Percentiles rank a stretch among this genome's conserved stretches.
Conservation (phyloP, 257 asterid genomes). For the Solanum chiquidenum region DNA sequence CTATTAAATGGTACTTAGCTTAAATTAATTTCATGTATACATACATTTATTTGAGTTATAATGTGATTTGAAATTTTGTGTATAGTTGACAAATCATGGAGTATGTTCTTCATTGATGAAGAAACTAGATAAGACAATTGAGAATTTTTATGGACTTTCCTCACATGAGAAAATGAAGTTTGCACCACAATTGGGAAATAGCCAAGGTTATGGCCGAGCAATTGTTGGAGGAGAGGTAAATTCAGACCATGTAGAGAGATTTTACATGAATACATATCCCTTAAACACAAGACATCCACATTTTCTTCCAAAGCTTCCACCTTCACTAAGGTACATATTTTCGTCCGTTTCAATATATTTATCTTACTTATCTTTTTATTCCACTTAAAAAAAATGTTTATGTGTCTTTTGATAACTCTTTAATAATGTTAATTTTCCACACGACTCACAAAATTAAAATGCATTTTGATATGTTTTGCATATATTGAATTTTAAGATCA, state of each 20-base stretch:
- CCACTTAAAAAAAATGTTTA: too few species aligned
- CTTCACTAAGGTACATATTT: constrained; percentile 32
- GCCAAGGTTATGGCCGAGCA: constrained; percentile 53
- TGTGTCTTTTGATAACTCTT: not conserved
- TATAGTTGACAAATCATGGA: constrained; percentile 61
- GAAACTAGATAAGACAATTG: constrained; percentile 37
- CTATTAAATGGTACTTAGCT: not conserved
- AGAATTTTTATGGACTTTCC: constrained; percentile 50
- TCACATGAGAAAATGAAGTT: constrained; percentile 40
- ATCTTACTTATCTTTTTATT: not conserved
- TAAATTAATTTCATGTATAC: not conserved
- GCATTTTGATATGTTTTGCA: too few species aligned
- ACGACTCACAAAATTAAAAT: too few species aligned
- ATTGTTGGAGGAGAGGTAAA: constrained; percentile 17
- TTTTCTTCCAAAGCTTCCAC: constrained; percentile 47
- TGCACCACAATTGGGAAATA: constrained; percentile 26
- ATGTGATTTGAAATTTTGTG: not conserved
- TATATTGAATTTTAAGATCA: too few species aligned
- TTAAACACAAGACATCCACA: constrained; percentile 33
- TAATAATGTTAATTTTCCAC: too few species aligned
- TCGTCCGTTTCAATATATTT: too few species aligned
- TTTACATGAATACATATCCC: constrained; percentile 50
- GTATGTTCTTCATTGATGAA: constrained; percentile 32
- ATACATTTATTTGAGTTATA: not conserved
- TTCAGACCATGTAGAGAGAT: constrained; percentile 58